Evolutionary conservation across 192 early-diverging fungal genomes (phyloP).

Genomic region (Pilobolus umbonatus): DNA sequence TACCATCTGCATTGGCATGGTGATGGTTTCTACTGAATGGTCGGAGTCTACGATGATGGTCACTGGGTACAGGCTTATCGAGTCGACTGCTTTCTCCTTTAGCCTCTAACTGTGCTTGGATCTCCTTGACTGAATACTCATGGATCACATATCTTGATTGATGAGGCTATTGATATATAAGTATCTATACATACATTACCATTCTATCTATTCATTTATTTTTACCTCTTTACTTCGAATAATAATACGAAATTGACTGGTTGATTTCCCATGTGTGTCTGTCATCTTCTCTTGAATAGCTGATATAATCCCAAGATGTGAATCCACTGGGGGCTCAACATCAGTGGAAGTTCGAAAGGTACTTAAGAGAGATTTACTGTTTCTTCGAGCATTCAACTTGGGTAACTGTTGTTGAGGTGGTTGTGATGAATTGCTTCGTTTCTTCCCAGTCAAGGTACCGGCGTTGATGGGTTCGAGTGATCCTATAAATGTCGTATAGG

Average conservation of each 20-base stretch:
- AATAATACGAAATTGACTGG: conserved; percentile 29
- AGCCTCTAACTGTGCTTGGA: conserved; percentile 1
- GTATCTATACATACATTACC: neutral
- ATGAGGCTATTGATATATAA: neutral
- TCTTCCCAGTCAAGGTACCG: neutral
- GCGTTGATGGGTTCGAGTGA: neutral
- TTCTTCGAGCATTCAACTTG: too few relatives aligned
- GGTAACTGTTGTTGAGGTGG: too few relatives aligned
- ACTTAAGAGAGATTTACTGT: neutral
- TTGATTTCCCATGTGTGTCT: conserved; percentile 5
- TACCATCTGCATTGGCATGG: neutral
- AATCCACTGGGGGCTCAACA: neutral
- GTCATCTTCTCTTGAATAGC: conserved; percentile 15
- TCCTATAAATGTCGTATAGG: conserved; percentile 12
- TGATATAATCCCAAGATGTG: conserved; percentile 7
- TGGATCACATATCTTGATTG: conserved; percentile 12
- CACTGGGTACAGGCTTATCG: neutral
- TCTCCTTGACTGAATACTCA: conserved; percentile 22
- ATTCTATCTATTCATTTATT: neutral
- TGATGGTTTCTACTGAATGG: neutral
- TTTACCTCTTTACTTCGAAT: conserved; percentile 29
- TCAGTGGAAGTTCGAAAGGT: neutral
- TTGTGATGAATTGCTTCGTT: neutral
- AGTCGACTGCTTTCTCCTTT: neutral
- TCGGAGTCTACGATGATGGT: neutral